Conservation (phyloP, 192 early-diverging fungal species). For the Funneliformis mosseae region DNA sequence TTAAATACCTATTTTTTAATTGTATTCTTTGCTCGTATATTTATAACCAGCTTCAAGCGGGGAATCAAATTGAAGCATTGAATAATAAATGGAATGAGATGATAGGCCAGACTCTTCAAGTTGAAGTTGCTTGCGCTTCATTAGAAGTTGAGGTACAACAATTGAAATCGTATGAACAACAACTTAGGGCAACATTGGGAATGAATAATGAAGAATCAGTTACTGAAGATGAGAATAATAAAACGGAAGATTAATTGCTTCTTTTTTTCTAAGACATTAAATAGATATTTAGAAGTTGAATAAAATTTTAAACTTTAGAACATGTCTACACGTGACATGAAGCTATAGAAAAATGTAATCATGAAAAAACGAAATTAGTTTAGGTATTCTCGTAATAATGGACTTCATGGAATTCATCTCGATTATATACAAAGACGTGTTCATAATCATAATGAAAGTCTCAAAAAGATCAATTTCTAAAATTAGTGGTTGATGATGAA, state of each 20-base stretch:
- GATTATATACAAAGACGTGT: too few relatives aligned
- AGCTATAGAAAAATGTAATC: too few relatives aligned
- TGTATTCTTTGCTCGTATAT: neutral
- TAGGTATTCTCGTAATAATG: too few relatives aligned
- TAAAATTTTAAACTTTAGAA: too few relatives aligned
- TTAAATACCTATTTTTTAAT: neutral
- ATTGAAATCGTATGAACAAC: slow-evolving; percentile 9
- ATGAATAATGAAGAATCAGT: neutral
- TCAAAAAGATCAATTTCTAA: too few relatives aligned
- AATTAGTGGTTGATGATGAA: too few relatives aligned
- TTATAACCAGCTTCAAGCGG: slow-evolving; percentile 42
- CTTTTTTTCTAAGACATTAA: neutral
- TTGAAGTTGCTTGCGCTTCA: slow-evolving; percentile 17
- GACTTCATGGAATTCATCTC: too few relatives aligned
- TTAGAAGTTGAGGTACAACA: slow-evolving; percentile 10
- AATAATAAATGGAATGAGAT: slow-evolving; percentile 58
- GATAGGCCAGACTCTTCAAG: slow-evolving; percentile 49
- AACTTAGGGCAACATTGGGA: neutral
- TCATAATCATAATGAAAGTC: too few relatives aligned
- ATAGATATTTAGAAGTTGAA: too few relatives aligned
- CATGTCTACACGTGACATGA: too few relatives aligned
- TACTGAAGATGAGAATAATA: neutral
- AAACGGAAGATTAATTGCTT: neutral
- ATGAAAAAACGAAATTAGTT: too few relatives aligned
- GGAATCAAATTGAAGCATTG: slow-evolving; percentile 42